Conservation (phyloP, 1,284 basidiomycete genomes). For the Cutaneotrichosporon cavernicola region DNA sequence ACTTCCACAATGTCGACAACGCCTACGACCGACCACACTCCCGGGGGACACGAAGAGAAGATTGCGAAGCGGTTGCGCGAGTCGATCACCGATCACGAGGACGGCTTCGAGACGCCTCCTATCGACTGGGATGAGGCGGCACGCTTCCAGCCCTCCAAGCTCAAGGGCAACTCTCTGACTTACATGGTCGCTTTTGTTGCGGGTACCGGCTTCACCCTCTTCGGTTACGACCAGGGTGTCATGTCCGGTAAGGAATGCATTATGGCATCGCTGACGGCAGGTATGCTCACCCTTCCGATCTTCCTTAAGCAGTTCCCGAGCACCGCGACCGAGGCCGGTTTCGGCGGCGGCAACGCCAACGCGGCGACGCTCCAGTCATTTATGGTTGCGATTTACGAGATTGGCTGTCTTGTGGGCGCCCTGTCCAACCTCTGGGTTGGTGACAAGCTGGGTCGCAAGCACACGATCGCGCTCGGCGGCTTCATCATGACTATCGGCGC, state of each 20-base stretch:
- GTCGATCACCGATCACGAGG: constrained; percentile 3
- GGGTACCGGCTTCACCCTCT: constrained; percentile 20
- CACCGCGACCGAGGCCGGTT: constrained; percentile 2
- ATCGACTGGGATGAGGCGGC: constrained; percentile 18
- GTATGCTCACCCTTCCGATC: constrained; percentile 43
- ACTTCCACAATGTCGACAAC: neutral
- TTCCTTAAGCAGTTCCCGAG: constrained; percentile 38
- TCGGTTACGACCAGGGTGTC: constrained; percentile 41
- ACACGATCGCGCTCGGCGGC: constrained; percentile 45
- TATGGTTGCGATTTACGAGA: constrained; percentile 51
- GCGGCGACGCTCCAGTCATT: constrained; percentile 44
- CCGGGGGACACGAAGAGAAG: neutral
- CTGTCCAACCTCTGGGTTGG: constrained; percentile 51
- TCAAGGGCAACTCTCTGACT: constrained; percentile 14
- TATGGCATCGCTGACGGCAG: neutral
- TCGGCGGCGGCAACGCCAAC: constrained; percentile 18
- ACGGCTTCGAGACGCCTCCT: constrained; percentile 14
- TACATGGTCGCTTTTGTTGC: constrained; percentile 26
- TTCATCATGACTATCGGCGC: constrained; percentile 60
- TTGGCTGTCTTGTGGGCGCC: constrained; percentile 53
- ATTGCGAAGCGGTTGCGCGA: neutral
- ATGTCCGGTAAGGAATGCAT: constrained; percentile 31
- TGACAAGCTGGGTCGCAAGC: constrained; percentile 47
- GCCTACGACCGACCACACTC: neutral
- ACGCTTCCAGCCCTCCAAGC: constrained; percentile 11